phyloP scores from a whole-genome alignment of 176 grass and related monocot genomes.

The Puccinellia tenuiflora region DNA sequence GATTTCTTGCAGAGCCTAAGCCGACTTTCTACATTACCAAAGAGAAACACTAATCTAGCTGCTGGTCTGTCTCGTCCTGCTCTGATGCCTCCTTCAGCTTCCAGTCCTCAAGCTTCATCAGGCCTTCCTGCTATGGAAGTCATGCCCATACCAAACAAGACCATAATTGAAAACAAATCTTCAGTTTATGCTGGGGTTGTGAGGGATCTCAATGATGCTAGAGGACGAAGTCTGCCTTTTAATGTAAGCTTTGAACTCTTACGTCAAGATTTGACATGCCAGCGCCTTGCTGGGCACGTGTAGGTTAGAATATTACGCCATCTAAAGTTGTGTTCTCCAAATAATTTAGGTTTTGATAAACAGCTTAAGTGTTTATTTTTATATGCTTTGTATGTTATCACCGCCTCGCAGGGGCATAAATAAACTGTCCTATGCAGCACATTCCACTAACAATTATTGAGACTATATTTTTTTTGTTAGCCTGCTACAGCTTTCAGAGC shows the following conservation, averaged over 20 bases:
- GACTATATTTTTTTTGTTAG: conserved; percentile 55
- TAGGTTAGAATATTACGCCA: conserved; percentile 17
- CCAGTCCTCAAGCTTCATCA: conserved; percentile 49
- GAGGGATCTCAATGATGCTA: conserved; percentile 79
- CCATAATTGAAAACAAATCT: conserved; percentile 90
- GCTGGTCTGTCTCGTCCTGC: conserved; percentile 39
- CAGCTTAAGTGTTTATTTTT: not conserved
- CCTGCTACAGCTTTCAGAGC: conserved; percentile 67
- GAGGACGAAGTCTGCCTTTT: conserved; percentile 69
- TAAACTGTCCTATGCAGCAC: not conserved
- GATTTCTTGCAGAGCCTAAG: conserved; percentile 90
- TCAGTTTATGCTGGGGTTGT: conserved; percentile 75
- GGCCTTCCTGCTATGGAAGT: conserved; percentile 44
- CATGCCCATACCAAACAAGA: conserved; percentile 67
- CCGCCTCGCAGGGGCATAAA: not conserved
- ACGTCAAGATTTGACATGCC: conserved; percentile 7
- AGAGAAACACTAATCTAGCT: conserved; percentile 54
- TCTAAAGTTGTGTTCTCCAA: conserved; percentile 9
- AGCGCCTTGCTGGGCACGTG: not conserved
- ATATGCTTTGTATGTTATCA: conserved; percentile 6
- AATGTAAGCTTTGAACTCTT: conserved; percentile 47
- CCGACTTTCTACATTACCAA: conserved; percentile 86
- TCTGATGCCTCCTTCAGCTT: conserved; percentile 54
- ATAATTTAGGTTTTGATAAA: not conserved
- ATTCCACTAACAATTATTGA: conserved; percentile 22